Conservation (phyloP, 495 filamentous ascomycete species). For the Xylaria nigripes region DNA sequence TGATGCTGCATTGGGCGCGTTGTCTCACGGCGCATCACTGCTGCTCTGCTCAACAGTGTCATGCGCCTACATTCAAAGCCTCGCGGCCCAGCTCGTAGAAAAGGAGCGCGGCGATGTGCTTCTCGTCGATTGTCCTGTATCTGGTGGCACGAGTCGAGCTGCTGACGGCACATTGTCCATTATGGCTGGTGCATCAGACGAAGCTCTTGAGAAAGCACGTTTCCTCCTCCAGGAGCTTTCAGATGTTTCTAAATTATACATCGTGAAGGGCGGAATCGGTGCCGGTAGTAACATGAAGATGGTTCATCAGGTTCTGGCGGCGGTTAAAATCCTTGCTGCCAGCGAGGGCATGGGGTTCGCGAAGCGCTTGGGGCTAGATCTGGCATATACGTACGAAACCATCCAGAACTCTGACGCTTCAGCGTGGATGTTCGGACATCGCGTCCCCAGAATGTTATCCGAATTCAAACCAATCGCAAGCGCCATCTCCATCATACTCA, state of each 20-base stretch:
- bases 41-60: conserved; percentile 71
- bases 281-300: conserved; percentile 84
- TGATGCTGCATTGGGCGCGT: conserved; percentile 45
- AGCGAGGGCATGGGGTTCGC: conserved; percentile 71
- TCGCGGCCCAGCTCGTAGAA: conserved; percentile 46
- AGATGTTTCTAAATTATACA: conserved; percentile 55
- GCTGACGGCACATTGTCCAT: conserved; percentile 73
- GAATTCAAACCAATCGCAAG: conserved; percentile 59
- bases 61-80: conserved; percentile 54
- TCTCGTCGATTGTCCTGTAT: conserved; percentile 69
- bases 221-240: conserved; percentile 56
- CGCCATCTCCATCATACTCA: conserved; percentile 68
- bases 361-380: conserved; percentile 57
- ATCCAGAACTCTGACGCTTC: conserved; percentile 54
- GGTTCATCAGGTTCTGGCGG: conserved; percentile 75
- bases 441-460: conserved; percentile 59
- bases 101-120: conserved; percentile 53
- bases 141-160: conserved; percentile 65
- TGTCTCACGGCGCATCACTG: conserved; percentile 53
- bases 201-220: conserved; percentile 49
- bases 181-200: conserved; percentile 59
- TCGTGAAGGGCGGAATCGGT: conserved; percentile 64
- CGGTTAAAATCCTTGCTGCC: conserved; percentile 62
- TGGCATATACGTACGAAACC: conserved; percentile 44
- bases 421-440: conserved; percentile 80